These are phyloP conservation scores for Mucor irregularis DNA, from an alignment of 371 early-diverging fungal species.

Conservation along the genomic window DNA sequence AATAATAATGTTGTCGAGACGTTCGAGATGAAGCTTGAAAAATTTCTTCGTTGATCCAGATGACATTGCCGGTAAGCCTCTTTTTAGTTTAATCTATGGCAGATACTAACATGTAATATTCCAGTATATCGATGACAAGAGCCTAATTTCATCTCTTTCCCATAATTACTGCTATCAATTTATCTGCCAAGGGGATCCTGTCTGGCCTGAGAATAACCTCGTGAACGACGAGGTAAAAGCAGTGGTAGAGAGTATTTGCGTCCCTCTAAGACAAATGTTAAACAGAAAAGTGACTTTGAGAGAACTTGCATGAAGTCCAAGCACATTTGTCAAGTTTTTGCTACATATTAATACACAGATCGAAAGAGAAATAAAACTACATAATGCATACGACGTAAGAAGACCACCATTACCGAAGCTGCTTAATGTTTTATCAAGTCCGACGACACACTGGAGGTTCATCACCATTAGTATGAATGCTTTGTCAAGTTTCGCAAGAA, in stretches of 20 bases:
- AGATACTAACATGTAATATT: too few relatives aligned
- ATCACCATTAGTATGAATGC: not conserved
- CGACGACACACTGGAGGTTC: not conserved
- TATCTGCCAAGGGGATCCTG: too few relatives aligned
- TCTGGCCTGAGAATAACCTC: too few relatives aligned
- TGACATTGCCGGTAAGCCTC: too few relatives aligned
- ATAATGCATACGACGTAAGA: not conserved
- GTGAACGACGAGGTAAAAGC: not conserved
- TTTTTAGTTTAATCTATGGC: too few relatives aligned
- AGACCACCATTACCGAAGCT: not conserved
- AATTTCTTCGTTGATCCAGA: too few relatives aligned
- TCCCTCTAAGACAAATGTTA: not conserved
- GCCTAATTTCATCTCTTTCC: too few relatives aligned
- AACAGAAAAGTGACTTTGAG: not conserved
- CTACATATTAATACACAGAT: not conserved
- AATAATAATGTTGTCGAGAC: too few relatives aligned
- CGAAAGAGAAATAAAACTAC: not conserved
- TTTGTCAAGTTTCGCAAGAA: not conserved
- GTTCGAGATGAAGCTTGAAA: too few relatives aligned
- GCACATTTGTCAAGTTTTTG: not conserved
- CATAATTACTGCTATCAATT: too few relatives aligned
- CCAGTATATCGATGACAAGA: too few relatives aligned
- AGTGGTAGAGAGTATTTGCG: not conserved
- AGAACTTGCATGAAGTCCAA: not conserved
- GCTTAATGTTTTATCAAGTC: not conserved